Evolutionary conservation across 192 early-diverging fungal species (phyloP), one percentile per base, ranked within the genome.

Genomic region (Endogone sp.): DNA sequence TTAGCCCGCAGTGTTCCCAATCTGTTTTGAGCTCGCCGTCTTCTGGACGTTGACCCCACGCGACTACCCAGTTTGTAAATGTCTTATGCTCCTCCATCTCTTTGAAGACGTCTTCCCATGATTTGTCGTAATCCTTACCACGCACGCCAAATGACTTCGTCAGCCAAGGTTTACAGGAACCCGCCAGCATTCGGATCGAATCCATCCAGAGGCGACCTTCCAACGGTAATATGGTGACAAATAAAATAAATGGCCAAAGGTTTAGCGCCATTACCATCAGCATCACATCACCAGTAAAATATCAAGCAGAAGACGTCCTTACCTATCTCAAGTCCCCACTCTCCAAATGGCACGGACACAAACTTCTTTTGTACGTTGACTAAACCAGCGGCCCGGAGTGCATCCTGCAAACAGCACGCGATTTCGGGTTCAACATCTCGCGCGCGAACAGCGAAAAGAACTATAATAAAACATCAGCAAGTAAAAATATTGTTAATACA

Each of bases 281-380:
- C n/a, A n/a, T n/a, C n/a, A n/a, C 16, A 49, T 49, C 37, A 49
- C 37, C 37, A 49, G 37, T 16, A 49, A 49, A 49, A 49, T 49
- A 49, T 16, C 37, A 49, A n/a, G n/a, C n/a, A n/a, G n/a, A n/a
- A n/a, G n/a, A 56, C 69, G 64, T 23, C 63, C 26, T 64, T 24
- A 30, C 69, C 69, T 25, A 70, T 62, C 32, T 70, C 69, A 11
- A 70, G 28, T 58, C 69, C 69, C 69, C 69, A 70, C 24, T 49
- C 11, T 26, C 69, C 69, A 63, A 64, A 31, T 30, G 69, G 69
- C 13, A 70, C 62, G 29, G 62, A 62, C 30, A 70, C 63, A 28
- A 70, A 64, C 25, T 28, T 26, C 27, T 54, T 29, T 3, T 27
- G 13, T 4, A 70, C 44, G 11, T 56, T 25, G 23, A 23, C 44